phyloP scores from a whole-genome alignment of 2,329 filamentous ascomycete species.

The Apiospora saccharicola region DNA sequence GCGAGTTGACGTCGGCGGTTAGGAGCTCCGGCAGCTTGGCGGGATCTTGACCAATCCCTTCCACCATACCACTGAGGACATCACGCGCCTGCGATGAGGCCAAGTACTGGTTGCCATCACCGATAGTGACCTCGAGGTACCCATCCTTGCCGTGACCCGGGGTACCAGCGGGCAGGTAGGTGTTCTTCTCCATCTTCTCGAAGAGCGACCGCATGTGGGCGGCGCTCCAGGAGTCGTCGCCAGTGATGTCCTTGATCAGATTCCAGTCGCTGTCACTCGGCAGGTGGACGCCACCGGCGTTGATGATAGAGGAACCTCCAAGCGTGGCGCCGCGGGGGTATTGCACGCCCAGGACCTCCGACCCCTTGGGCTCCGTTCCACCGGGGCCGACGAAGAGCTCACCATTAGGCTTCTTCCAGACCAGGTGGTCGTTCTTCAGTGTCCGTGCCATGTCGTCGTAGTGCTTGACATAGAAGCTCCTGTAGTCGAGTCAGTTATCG shows the following conservation, averaged over 20 bases:
- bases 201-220: constrained; percentile 52
- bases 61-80: constrained; percentile 15
- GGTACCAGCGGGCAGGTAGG: constrained; percentile 44
- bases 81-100: constrained; percentile 17
- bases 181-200: constrained; percentile 50
- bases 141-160: constrained; percentile 58
- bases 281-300: constrained; percentile 46
- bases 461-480: constrained; percentile 70
- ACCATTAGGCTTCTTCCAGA: constrained; percentile 46
- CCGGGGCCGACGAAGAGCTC: constrained; percentile 42
- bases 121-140: constrained; percentile 53
- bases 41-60: constrained; percentile 10
- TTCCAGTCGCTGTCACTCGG: constrained; percentile 52
- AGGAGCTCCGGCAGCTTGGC: constrained; percentile 10
- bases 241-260: constrained; percentile 49
- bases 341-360: constrained; percentile 38
- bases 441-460: constrained; percentile 59
- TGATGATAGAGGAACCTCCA: constrained; percentile 42
- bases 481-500: constrained; percentile 50
- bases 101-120: constrained; percentile 24
- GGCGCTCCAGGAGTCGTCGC: constrained; percentile 51
- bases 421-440: constrained; percentile 59
- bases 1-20: constrained; percentile 17
- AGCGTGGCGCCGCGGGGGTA: constrained; percentile 49
- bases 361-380: constrained; percentile 32